Base-by-base conservation (phyloP, 768 basidiomycete species). In the Daedaleopsis nitida region DNA sequence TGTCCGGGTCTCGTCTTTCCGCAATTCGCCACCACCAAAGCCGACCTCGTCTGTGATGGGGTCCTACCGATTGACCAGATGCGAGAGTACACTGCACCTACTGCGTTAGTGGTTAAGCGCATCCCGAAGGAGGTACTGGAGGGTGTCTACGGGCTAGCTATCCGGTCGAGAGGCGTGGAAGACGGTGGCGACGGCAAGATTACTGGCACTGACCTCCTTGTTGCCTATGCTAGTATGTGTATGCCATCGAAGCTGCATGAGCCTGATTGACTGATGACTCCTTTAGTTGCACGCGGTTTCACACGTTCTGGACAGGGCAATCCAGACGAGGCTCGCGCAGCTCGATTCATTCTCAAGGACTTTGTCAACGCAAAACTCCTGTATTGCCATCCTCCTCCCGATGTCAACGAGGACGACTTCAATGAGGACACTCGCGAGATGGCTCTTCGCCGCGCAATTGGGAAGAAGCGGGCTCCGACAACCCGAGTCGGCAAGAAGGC, bases 1-100 rank as follows among this genome's bases (percentile, higher is more conserved):
- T 99, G 97, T 77, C 97, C 97, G 17, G 97, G 97, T 70, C 79
- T 98, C 38, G 97, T 99, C 39, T 98, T 98, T 71, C 97, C 97
- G 7, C 97, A 99, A 69, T 99, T 98, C 74, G 92, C 97, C 2
- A 95, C 92, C 27, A 98, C 95, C 3, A 94, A 93, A 72, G 97
- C 96, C 11, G 95, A 96, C 58, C 80, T 99, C 55, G 90, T 98
- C 43, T 97, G 96, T 66, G 95, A 98, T 70, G 97, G 97, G 57
- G 95, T 98, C 1, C 76, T 99, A 57, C 96, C 96, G 0, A 98
- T 99, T 66, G 97, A 99, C 72, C 97, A 98, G 75, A 86, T 98
- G 82, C 83, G 91, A 66, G 97, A 99, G 73, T 83, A 95, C 71
- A 93, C 88, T 0, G 97, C 90, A 0, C 97, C 97, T 0, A 81